Evolutionary conservation across 768 basidiomycete species (phyloP), one percentile per base, ranked within the genome.

Genomic region (Amanita exitialis): DNA sequence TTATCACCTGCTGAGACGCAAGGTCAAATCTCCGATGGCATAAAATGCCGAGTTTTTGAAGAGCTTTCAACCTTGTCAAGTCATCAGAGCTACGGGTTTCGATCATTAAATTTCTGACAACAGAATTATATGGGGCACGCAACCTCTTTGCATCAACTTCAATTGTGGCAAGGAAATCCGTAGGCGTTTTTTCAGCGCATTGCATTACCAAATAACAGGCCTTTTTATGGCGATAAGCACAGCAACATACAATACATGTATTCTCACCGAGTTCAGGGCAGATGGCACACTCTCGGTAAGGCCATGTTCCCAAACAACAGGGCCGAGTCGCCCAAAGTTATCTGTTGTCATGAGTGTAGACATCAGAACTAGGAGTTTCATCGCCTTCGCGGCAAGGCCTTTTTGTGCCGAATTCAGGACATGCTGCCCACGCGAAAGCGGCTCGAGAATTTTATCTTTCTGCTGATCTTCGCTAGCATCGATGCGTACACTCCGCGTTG

Each of bases 11-110:
- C 58, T 84, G 83, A 3, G 79, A 75, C 45, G 79, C 62, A 30
- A 89, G 70, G 60, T 88, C 84, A 57, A 79, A 84, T 20, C 86
- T 75, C 79, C 83, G 82, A 49, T 80, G 80, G 43, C 77, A 69
- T 8, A 89, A 65, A 9, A 72, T 69, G 30, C 74, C 70, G 18
- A 89, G 64, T 52, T 78, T 77, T 36, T 70, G 69, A 32, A 85
- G 67, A 0, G 82, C 79, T 43, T 71, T 64, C 34, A 78, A 64
- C 47, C 78, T 77, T 9, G 71, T 73, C 18, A 58, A 58, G 37
- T 70, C 62, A 47, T 80, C 73, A 3, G 73, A 68, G 55, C 84
- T 86, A 51, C 30, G 32, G 39, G 34, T 38, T n/a, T 44, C 16
- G n/a, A 20, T 45, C 37, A 41, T 35, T 34, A 18, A 49, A 13